Conservation (phyloP, 2,329 filamentous ascomycete genomes). For the Blastomyces gilchristii region DNA sequence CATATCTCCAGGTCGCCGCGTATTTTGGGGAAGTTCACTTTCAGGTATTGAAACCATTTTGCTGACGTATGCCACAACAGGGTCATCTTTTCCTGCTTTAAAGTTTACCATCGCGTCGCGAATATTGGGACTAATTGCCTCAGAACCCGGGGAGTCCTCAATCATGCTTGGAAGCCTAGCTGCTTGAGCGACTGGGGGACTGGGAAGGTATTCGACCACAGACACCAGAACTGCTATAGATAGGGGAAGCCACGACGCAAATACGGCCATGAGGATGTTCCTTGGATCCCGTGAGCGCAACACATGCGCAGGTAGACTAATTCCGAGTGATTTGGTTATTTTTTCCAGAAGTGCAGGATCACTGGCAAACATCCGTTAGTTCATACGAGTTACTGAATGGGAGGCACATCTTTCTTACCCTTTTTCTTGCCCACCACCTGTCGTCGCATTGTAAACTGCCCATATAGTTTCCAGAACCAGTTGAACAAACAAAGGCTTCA, state of each 20-base stretch:
- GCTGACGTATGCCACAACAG: slow-evolving; percentile 88
- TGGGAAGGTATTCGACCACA: slow-evolving; percentile 84
- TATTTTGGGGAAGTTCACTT: slow-evolving; percentile 78
- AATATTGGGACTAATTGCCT: slow-evolving; percentile 57
- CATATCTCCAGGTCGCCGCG: slow-evolving; percentile 56
- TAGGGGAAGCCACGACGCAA: slow-evolving; percentile 80
- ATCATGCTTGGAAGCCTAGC: slow-evolving; percentile 70
- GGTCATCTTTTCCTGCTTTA: slow-evolving; percentile 57
- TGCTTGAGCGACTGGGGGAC: slow-evolving; percentile 68
- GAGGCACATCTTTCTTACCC: slow-evolving; percentile 46
- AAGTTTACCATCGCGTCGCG: slow-evolving; percentile 76
- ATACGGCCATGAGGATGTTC: slow-evolving; percentile 73
- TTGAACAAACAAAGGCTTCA: slow-evolving; percentile 98
- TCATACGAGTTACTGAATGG: not conserved
- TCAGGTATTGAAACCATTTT: slow-evolving; percentile 96
- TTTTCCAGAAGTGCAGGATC: slow-evolving; percentile 78
- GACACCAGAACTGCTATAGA: slow-evolving; percentile 90
- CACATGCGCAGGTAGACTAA: slow-evolving; percentile 76
- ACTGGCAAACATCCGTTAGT: slow-evolving; percentile 23
- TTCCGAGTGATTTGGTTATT: slow-evolving; percentile 81
- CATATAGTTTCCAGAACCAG: slow-evolving; percentile 91
- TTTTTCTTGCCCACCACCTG: slow-evolving; percentile 68
- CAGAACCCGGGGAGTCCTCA: slow-evolving; percentile 65
- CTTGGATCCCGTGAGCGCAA: slow-evolving; percentile 73
- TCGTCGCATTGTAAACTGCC: slow-evolving; percentile 88